Conservation (phyloP, 257 asterid species). For the Solanum pennellii region DNA sequence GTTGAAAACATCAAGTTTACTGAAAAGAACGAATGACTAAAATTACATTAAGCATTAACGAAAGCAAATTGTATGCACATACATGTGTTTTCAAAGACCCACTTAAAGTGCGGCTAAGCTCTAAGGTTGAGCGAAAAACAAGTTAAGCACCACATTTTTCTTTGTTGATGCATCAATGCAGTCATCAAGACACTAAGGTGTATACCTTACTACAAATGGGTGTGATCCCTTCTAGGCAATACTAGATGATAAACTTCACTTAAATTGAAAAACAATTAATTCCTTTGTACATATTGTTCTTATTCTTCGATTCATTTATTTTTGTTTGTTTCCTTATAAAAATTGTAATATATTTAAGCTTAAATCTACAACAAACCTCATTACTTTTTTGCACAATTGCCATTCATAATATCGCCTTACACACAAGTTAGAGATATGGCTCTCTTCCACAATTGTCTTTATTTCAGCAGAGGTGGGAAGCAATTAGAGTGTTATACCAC, state of each 20-base stretch:
- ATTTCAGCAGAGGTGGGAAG: neutral
- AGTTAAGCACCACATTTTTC: neutral
- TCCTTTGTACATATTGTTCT: neutral
- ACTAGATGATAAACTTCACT: neutral
- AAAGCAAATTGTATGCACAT: neutral
- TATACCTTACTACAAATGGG: neutral
- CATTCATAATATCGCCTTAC: no score
- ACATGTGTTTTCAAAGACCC: neutral
- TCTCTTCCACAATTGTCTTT: neutral
- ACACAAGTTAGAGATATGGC: neutral
- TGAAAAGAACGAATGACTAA: neutral
- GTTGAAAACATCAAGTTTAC: neutral
- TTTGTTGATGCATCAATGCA: neutral
- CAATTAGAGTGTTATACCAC: neutral
- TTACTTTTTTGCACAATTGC: no score
- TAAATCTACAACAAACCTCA: no score
- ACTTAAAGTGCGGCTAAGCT: neutral
- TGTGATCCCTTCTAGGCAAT: neutral
- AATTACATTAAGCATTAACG: neutral
- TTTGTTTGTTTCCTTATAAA: neutral
- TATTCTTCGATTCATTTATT: neutral
- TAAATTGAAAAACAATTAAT: neutral
- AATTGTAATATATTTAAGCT: no score
- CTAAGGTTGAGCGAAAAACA: neutral
- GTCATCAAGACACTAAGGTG: neutral